Evolutionary conservation across 805 yeast genomes (phyloP), one percentile per base, ranked within the genome.

Genomic region (Hemisphaericaspora nanyangensis): DNA sequence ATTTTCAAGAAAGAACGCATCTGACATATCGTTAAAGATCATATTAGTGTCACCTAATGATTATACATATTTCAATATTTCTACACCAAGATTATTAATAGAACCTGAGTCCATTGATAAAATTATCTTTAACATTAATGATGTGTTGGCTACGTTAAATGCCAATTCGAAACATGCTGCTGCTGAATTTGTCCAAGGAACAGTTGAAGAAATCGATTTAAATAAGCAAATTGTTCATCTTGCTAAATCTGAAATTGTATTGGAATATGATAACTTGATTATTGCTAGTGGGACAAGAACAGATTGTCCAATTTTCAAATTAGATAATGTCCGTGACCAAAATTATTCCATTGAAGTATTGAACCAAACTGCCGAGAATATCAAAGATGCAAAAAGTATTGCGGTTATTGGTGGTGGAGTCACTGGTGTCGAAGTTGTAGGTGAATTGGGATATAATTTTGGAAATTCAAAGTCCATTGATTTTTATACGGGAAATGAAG

Each of bases 331-430:
- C 27, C 27, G 39, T 19, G 49, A 46, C 29, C 40, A 43, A 41
- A 22, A 31, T 26, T 32, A 44, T 13, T 39, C 55, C 7, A 43
- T 48, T 22, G 43, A 43, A 7, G 49, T 50, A 4, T 24, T 60
- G 20, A 31, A 49, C 37, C 35, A 45, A 20, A 44, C 59, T 16
- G 29, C 44, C 24, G 18, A 36, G 8, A 29, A 45, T 20, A 39
- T 61, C 17, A 44, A 47, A 31, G 10, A 38, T 3, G 60, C 69
- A 7, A 46, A 50, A 19, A 37, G 48, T 7, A 56, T 67, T 15
- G 71, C 69, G 1, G 46, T 68, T 5, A 32, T 68, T n/a, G 74
- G 70, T 4, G 70, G 63, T 15, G 70, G 69, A n/a, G 42, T 58
- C 16, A 59, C 69, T 12, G 70, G 69, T 4, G 68, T 65, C 8